Conservation (phyloP, 257 asterid species). For the Primulina huaijiensis region DNA sequence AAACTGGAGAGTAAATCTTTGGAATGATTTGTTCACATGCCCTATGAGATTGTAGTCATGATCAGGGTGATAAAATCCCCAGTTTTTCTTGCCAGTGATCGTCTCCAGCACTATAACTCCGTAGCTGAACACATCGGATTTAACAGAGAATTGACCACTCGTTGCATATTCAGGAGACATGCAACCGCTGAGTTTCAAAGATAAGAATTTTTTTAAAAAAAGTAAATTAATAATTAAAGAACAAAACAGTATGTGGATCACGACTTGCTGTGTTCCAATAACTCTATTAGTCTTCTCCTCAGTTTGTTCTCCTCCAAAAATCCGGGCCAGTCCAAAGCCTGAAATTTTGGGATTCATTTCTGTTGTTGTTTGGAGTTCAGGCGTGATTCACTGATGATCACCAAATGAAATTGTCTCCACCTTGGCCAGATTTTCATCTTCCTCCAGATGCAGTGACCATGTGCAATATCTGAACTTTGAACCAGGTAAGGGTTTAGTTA, state of each 20-base stretch:
- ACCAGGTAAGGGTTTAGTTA: too few relatives aligned
- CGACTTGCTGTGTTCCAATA: conserved; percentile 46
- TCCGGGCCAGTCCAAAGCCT: conserved; percentile 53
- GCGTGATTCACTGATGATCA: too few relatives aligned
- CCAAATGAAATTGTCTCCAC: too few relatives aligned
- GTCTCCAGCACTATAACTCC: conserved; percentile 52
- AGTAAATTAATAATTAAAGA: too few relatives aligned
- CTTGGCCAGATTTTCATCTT: too few relatives aligned
- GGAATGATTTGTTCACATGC: conserved; percentile 33
- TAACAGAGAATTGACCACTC: conserved; percentile 46
- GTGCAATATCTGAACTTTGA: too few relatives aligned
- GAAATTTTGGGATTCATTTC: conserved; percentile 54
- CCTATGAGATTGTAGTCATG: conserved; percentile 41
- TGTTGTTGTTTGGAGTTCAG: too few relatives aligned
- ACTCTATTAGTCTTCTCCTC: conserved; percentile 47
- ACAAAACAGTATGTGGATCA: neutral
- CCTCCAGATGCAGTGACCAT: too few relatives aligned
- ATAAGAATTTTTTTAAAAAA: neutral
- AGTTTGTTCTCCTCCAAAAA: conserved; percentile 42
- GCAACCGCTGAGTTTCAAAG: conserved; percentile 36
- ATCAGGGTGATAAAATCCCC: conserved; percentile 38
- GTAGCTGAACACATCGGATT: conserved; percentile 52
- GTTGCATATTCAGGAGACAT: conserved; percentile 61
- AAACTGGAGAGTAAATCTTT: neutral
- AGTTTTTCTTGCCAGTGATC: conserved; percentile 40